These are phyloP conservation scores for Elasticomyces elasticus DNA, from an alignment of 495 filamentous ascomycete genomes.

Conservation along the genomic window DNA sequence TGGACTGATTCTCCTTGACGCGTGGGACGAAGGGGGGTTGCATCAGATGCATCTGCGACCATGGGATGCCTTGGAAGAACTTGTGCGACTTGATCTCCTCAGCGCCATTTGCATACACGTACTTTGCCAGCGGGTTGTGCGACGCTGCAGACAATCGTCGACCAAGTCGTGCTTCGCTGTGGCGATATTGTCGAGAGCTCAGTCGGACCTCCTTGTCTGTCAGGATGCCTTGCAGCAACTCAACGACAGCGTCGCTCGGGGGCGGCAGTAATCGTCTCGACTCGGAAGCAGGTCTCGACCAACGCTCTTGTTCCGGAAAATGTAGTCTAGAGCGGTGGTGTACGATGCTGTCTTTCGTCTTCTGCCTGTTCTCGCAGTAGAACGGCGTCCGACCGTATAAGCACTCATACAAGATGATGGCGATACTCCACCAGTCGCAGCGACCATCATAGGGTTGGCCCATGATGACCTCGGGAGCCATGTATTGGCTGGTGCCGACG, in stretches of 20 bases:
- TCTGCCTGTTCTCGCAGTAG: slow-evolving; percentile 66
- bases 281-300: slow-evolving; percentile 31
- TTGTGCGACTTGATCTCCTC: slow-evolving; percentile 37
- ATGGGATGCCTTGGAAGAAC: slow-evolving; percentile 35
- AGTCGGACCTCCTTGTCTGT: slow-evolving; percentile 67
- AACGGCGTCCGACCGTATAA: slow-evolving; percentile 88
- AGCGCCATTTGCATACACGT: slow-evolving; percentile 55
- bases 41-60: slow-evolving; percentile 43
- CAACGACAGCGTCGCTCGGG: slow-evolving; percentile 47
- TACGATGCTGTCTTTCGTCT: slow-evolving; percentile 28
- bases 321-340: slow-evolving; percentile 40
- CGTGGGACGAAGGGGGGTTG: slow-evolving; percentile 68
- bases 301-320: slow-evolving; percentile 46
- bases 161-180: slow-evolving; percentile 45
- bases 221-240: slow-evolving; percentile 67
- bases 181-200: slow-evolving; percentile 57
- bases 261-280: slow-evolving; percentile 44
- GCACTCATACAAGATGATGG: slow-evolving; percentile 88
- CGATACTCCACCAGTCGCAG: slow-evolving; percentile 96
- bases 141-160: slow-evolving; percentile 17
- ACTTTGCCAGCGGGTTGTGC: slow-evolving; percentile 34
- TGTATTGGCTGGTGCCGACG: slow-evolving; percentile 95
- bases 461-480: slow-evolving; percentile 86
- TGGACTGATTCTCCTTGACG: slow-evolving; percentile 53
- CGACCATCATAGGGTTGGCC: slow-evolving; percentile 79